phyloP scores from a whole-genome alignment of 2,329 filamentous ascomycete species.

The Fusarium tuaranense region DNA sequence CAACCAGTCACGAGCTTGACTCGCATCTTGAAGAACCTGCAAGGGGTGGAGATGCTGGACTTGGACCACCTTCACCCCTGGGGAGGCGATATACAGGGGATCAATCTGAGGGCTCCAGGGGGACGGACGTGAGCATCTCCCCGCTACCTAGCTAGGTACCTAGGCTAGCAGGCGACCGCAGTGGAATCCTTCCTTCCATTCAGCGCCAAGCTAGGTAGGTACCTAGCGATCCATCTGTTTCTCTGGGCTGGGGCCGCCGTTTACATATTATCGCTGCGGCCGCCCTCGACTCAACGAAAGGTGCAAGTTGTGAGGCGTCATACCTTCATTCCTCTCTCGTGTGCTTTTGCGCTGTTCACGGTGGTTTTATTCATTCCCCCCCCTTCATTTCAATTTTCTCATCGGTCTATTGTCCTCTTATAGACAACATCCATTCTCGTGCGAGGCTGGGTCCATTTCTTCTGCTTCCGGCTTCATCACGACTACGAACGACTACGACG shows the following conservation, averaged over 20 bases:
- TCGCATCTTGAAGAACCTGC: conserved; percentile 20
- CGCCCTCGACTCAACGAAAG: conserved; percentile 25
- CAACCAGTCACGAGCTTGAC: conserved; percentile 18
- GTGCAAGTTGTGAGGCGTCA: conserved; percentile 13
- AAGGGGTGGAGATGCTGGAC: conserved; percentile 11
- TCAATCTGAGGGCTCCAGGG: conserved; percentile 1
- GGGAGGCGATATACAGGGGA: neutral
- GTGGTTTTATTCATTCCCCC: conserved; percentile 14
- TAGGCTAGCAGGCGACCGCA: neutral
- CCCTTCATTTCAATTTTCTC: conserved; percentile 6
- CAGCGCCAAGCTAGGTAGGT: neutral
- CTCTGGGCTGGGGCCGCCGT: conserved; percentile 4
- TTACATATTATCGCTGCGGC: conserved; percentile 43
- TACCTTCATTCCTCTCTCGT: conserved; percentile 33
- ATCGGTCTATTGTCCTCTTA: conserved; percentile 12
- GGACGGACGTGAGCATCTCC: neutral
- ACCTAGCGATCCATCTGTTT: conserved; percentile 1
- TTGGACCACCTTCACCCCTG: neutral
- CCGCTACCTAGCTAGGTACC: neutral
- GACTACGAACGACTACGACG: neutral
- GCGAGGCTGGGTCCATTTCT: conserved; percentile 27
- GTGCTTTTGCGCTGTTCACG: conserved; percentile 23
- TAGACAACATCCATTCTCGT: conserved; percentile 27
- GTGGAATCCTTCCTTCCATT: conserved; percentile 6
- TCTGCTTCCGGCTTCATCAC: neutral